Evolutionary conservation across 768 basidiomycete species (phyloP), one percentile per base, ranked within the genome.

Genomic region (Serendipita sp.): DNA sequence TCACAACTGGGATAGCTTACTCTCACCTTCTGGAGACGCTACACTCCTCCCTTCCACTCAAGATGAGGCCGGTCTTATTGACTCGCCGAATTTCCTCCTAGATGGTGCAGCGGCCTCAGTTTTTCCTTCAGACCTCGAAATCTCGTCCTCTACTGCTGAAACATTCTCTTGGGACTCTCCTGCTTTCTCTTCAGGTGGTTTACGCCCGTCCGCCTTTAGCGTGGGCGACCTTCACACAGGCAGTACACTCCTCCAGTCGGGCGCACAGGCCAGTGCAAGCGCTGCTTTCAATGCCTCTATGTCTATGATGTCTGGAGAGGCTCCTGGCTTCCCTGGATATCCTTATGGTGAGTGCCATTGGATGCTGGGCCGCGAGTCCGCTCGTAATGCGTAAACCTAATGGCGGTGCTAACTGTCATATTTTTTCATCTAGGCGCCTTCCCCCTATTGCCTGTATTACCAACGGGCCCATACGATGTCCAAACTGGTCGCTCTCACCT

Each of bases 151-250:
- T 35, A 18, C 10, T 35, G 16, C 56, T 28, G 56, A 60, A 24
- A 11, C 56, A 34, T 60, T 60, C 32, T n/a, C 56, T 60, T 60
- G 56, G 56, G 56, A 60, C 34, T 28, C 56, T n/a, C 16, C 56
- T 34, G 28, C 56, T 11, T 37, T 53, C n/a, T 53, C 48, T 32
- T 8, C 48, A 18, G 48, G 18, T n/a, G 10, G 35, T 34, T 37
- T 60, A n/a, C 56, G 56, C 56, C 34, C 56, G 16, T 32, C 56
- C 28, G 37, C 10, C 28, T n/a, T 38, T 10, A 10, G 30, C 56
- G 37, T 37, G 56, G 8, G 28, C 8, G 56, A 60, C 56, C 56
- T 60, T 60, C 56, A 60, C 56, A 60, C 56, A 24, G 30, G 30
- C 10, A 24, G 24, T 24, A 24, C 24, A 24, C 24, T 24, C 24